Evolutionary conservation across 257 asterid genomes (phyloP), one percentile per base, ranked within the genome.

Genomic region (Hygrophila difformis): DNA sequence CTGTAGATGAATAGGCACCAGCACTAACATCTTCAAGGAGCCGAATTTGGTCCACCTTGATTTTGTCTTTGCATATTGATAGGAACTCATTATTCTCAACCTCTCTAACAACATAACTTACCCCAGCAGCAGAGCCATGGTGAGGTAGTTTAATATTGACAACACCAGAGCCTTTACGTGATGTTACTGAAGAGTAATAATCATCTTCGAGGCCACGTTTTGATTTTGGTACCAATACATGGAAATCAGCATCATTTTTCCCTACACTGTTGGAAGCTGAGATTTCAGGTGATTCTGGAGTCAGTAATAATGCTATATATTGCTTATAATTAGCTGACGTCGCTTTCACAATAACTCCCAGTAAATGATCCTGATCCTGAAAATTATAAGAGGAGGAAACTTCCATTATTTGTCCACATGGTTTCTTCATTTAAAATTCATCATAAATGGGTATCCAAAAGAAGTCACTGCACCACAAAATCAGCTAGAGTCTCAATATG

Each of bases 351-450:
- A 91, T 68, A 44, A 77, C 98, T 8, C 95, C 98, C 22, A 86
- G 87, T 57, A 86, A 74, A 76, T 86, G 94, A 71, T 86, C 95
- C 69, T 80, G 84, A 51, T 59, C 92, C 98, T 89, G 92, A 64
- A 73, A 65, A 23, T 56, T 12, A 63, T 14, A 23, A 55, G n/a
- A 13, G 60, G 52, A 17, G 14, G 9, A 10, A 35, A 39, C 23
- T 4, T 18, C 18, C 12, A 44, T 47, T 47, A 50, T 15, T 36
- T 33, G 28, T 40, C 12, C 26, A 33, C 31, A 47, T 26, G 49
- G 34, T 45, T 44, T 53, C 50, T 51, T 36, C 4, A 39, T 39
- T 39, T 13, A 6, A 37, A 39, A 6, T 4, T 11, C 31, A 26
- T 3, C 31, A 26, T 26, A 26, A 5, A 26, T 26, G 31, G n/a